Conservation (phyloP, 371 early-diverging fungal species). For the Actinomucor elegans region DNA sequence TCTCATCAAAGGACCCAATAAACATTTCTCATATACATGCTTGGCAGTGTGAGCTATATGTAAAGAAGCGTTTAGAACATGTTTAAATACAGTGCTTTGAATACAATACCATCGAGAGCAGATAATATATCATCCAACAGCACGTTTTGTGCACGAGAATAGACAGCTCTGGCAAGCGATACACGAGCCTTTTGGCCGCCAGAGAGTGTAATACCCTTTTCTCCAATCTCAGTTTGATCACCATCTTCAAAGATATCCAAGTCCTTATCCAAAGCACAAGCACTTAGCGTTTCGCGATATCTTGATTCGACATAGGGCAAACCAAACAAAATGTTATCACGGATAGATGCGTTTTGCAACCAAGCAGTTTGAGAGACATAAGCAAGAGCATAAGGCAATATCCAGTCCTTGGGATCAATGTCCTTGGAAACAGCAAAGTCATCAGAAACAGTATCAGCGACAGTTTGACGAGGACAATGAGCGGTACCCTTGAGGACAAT, state of each 20-base stretch:
- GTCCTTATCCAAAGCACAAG: conserved; percentile 78
- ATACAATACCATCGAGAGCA: conserved; percentile 83
- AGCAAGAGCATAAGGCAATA: conserved; percentile 53
- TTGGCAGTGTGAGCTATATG: conserved; percentile 90
- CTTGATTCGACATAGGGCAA: conserved; percentile 64
- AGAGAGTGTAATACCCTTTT: conserved; percentile 83
- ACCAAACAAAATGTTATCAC: conserved; percentile 85
- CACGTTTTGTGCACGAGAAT: conserved; percentile 67
- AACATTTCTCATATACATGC: conserved; percentile 71
- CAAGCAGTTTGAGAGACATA: conserved; percentile 83
- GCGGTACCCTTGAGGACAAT: conserved; percentile 9
- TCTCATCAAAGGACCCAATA: conserved; percentile 66
- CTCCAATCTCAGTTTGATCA: conserved; percentile 89
- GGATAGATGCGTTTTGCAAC: conserved; percentile 79
- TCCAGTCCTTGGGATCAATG: conserved; percentile 36
- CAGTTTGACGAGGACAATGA: conserved; percentile 16
- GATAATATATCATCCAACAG: conserved; percentile 80
- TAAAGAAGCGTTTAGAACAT: too few relatives aligned
- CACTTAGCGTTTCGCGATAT: conserved; percentile 60
- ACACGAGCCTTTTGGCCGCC: conserved; percentile 86
- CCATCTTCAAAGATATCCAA: conserved; percentile 78
- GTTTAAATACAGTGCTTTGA: too few relatives aligned
- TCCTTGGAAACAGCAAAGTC: conserved; percentile 34
- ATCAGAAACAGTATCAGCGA: conserved; percentile 26
- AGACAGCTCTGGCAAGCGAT: conserved; percentile 78